phyloP scores from a whole-genome alignment of 352 stramenopile genomes.

The Phytopythium montanum region DNA sequence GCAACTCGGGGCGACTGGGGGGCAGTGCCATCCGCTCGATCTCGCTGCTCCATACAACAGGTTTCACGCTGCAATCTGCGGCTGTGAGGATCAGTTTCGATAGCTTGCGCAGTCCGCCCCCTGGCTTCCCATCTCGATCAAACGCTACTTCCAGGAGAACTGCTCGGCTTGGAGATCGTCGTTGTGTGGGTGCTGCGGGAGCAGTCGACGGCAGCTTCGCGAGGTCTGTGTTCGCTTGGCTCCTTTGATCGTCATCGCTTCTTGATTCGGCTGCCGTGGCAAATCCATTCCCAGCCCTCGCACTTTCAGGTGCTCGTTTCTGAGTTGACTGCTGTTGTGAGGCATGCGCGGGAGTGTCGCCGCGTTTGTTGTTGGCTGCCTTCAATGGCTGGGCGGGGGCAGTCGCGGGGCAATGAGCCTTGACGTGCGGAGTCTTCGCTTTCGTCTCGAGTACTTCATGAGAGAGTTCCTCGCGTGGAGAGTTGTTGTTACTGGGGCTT shows the following conservation, averaged over 20 bases:
- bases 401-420: background rate
- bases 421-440: background rate
- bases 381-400: background rate
- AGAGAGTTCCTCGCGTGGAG: background rate
- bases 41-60: conserved; percentile 53
- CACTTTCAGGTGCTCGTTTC: background rate
- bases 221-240: background rate
- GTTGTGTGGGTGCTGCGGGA: conserved; percentile 13
- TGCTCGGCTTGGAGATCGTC: background rate
- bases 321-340: background rate
- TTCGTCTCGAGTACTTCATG: background rate
- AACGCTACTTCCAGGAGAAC: conserved; percentile 25
- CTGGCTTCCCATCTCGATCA: conserved; percentile 24
- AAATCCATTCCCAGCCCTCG: background rate
- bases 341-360: background rate
- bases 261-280: background rate
- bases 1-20: conserved; percentile 15
- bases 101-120: conserved; percentile 34
- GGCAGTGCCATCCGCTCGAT: conserved; percentile 38
- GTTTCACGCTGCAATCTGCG: conserved; percentile 51
- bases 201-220: conserved; percentile 24
- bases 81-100: conserved; percentile 60
- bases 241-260: background rate
- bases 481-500: background rate
- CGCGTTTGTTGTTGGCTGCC: background rate